Percentiles rank a stretch among this genome's conserved stretches.
Conservation (phyloP, 441 rosid genomes). For the Populus hybrid region DNA sequence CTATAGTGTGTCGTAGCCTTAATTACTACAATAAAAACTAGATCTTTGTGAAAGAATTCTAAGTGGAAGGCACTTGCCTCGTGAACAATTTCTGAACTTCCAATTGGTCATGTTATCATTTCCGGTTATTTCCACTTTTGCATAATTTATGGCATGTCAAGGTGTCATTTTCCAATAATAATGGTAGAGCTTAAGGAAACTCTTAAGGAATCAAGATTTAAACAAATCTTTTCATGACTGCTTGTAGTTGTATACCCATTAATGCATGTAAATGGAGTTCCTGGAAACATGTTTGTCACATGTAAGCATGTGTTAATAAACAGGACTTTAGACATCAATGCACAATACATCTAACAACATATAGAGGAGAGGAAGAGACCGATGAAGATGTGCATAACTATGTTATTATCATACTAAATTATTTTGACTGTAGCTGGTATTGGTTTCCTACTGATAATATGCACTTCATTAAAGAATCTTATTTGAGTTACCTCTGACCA, state of each 20-base stretch:
- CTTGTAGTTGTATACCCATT: neutral
- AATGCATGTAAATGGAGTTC: neutral
- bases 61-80: neutral
- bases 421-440: neutral
- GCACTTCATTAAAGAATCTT: neutral
- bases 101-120: neutral
- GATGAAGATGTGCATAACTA: neutral
- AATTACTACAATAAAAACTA: neutral
- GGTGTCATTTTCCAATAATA: neutral
- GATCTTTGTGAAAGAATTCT: neutral
- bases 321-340: neutral
- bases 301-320: neutral
- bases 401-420: neutral
- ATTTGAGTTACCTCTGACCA: neutral
- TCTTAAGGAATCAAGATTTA: neutral
- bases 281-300: neutral
- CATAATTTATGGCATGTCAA: too few species aligned
- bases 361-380: neutral
- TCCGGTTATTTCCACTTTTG: neutral
- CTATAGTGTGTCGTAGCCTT: neutral
- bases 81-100: neutral
- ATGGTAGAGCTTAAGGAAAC: neutral
- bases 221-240: neutral
- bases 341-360: neutral
- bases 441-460: neutral